Percentiles rank a stretch among this genome's conserved stretches.
phyloP scores from a whole-genome alignment of 2,329 filamentous ascomycete genomes.

The Ciborinia camelliae region DNA sequence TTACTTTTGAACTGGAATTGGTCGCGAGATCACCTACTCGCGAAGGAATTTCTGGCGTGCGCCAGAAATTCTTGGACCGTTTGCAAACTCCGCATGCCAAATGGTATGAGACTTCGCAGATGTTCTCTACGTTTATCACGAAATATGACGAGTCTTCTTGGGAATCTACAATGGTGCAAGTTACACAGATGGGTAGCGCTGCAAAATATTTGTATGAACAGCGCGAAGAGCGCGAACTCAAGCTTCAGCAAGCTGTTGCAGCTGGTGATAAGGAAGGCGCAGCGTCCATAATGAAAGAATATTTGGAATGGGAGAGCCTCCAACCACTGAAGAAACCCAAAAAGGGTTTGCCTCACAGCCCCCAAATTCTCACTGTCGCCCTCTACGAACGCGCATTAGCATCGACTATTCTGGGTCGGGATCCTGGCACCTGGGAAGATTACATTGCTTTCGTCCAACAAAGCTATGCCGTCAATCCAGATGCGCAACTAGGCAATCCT shows the following conservation, averaged over 20 bases:
- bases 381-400: slow-evolving; percentile 77
- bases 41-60: slow-evolving; percentile 60
- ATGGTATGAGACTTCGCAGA: slow-evolving; percentile 72
- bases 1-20: slow-evolving; percentile 67
- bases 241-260: slow-evolving; percentile 56
- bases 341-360: slow-evolving; percentile 44
- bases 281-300: slow-evolving; percentile 55
- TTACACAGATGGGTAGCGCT: slow-evolving; percentile 59
- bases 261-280: slow-evolving; percentile 55
- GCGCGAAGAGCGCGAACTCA: slow-evolving; percentile 66
- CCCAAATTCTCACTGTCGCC: slow-evolving; percentile 54
- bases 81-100: slow-evolving; percentile 69
- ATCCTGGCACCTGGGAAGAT: slow-evolving; percentile 78
- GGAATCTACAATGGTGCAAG: slow-evolving; percentile 69
- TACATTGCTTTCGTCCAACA: slow-evolving; percentile 46
- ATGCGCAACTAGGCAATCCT: slow-evolving; percentile 46
- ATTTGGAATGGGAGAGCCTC: slow-evolving; percentile 80
- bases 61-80: slow-evolving; percentile 66
- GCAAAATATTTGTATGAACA: slow-evolving; percentile 61
- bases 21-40: slow-evolving; percentile 54
- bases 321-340: slow-evolving; percentile 55
- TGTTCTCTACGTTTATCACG: slow-evolving; percentile 71
- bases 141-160: slow-evolving; percentile 68
- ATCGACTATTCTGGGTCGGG: slow-evolving; percentile 60
- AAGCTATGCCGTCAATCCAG: slow-evolving; percentile 32